Evolutionary conservation across 306 rosid species (phyloP), one percentile per base, ranked within the genome.

Genomic region (Potentilla sterilis): DNA sequence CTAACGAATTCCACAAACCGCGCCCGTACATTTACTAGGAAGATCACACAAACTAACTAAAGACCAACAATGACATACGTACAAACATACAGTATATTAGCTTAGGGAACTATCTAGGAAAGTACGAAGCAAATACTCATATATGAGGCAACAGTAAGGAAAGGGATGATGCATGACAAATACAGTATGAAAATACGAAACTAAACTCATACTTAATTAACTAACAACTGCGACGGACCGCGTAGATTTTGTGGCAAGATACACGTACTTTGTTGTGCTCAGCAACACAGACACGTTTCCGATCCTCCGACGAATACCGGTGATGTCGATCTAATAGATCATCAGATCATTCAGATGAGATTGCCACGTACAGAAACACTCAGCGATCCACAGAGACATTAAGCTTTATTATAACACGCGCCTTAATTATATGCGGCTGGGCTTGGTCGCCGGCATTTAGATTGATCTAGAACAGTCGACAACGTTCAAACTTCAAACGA

Each of bases 401-500:
- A n/a, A 1, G 6, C n/a, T n/a, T n/a, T n/a, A n/a, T n/a, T n/a
- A 28, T 3, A 7, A 9, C 61, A 28, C 71, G 59, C 74, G 73
- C 42, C 46, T 47, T 24, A n/a, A n/a, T n/a, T n/a, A 65, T 12
- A 37, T 21, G 74, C 78, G 62, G 22, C 10, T 57, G 80, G 22
- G 24, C 10, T 13, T 6, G 2, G 40, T 10, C 42, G 21, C 34
- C 61, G 61, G 43, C 14, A 2, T 7, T 2, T 1, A 13, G 35
- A 28, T 16, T 3, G 3, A 12, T 34, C 66, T 15, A 58, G 37
- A 74, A 21, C 8, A 5, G 52, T 63, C 75, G 18, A 75, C 51
- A 54, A 15, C 9, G 3, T 57, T 81, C 81, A 76, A 63, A 70
- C 61, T 52, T 52, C 24, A 52, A 52, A 6, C 11, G 76, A 22